Percentiles rank a stretch among this genome's conserved stretches.
These are phyloP conservation scores for Geotrichum macrosporum DNA, from an alignment of 1,139 yeast genomes.

Conservation along the genomic window DNA sequence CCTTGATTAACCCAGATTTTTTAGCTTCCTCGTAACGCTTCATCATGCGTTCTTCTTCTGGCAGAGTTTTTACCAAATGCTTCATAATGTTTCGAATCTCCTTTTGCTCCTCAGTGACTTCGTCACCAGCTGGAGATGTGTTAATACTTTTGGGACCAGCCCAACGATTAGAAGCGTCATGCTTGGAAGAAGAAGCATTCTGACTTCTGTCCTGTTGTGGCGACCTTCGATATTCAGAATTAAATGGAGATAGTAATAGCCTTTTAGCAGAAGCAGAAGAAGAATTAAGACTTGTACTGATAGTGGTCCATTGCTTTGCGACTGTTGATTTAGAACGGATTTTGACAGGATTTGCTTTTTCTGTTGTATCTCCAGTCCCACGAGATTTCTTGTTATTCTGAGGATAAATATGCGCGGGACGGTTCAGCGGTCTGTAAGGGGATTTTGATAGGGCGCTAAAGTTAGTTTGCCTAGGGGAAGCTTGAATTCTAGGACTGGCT, in stretches of 20 bases:
- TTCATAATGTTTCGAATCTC: conserved; percentile 26
- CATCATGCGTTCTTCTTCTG: conserved; percentile 22
- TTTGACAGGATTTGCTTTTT: conserved; percentile 4
- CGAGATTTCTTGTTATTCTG: conserved; percentile 10
- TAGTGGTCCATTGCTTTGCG: conserved; percentile 18
- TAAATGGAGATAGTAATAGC: conserved; percentile 17
- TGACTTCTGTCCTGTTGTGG: conserved; percentile 4
- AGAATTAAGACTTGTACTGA: conserved; percentile 10
- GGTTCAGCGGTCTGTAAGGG: conserved; percentile 15
- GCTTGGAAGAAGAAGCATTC: not conserved
- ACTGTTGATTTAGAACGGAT: conserved; percentile 19
- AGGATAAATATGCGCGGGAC: conserved; percentile 18
- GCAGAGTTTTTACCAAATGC: conserved; percentile 24
- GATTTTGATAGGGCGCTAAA: conserved; percentile 13
- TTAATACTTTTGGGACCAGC: not conserved
- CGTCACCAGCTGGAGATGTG: not conserved
- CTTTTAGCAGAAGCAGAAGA: conserved; percentile 16
- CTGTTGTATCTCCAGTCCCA: not conserved
- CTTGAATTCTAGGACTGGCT: not conserved
- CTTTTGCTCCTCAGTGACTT: conserved; percentile 14
- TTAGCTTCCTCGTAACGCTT: conserved; percentile 19
- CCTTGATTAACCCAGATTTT: conserved; percentile 16
- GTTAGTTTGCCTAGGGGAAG: conserved; percentile 3
- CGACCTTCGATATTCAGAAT: conserved; percentile 11
- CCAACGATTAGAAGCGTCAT: not conserved